Conservation (phyloP, 2,329 filamentous ascomycete genomes). For the Colletotrichum tanaceti region DNA sequence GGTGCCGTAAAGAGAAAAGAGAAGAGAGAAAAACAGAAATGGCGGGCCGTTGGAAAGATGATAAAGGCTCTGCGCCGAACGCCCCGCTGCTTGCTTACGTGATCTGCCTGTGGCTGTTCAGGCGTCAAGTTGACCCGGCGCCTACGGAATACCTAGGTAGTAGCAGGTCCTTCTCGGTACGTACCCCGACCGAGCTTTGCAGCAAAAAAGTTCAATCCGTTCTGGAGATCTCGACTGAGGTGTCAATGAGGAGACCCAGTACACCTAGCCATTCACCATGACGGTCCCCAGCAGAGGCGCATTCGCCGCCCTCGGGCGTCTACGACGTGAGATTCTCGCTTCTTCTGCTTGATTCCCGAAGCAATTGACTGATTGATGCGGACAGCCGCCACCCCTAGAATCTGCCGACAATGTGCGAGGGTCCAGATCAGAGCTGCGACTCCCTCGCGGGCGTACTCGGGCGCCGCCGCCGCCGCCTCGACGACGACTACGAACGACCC, state of each 20-base stretch:
- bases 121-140: slow-evolving; percentile 16
- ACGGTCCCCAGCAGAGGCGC: slow-evolving; percentile 68
- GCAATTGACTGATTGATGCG: slow-evolving; percentile 31
- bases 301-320: slow-evolving; percentile 59
- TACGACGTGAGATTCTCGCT: slow-evolving; percentile 60
- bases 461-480: slow-evolving; percentile 43
- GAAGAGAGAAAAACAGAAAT: slow-evolving; percentile 46
- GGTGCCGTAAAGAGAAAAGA: slow-evolving; percentile 69
- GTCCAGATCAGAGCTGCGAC: slow-evolving; percentile 45
- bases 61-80: slow-evolving; percentile 32
- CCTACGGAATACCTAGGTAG: slow-evolving; percentile 14
- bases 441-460: slow-evolving; percentile 51
- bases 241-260: slow-evolving; percentile 28
- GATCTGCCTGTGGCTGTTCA: background rate
- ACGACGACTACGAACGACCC: slow-evolving; percentile 21
- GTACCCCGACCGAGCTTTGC: slow-evolving; percentile 37
- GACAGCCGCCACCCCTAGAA: slow-evolving; percentile 47
- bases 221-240: slow-evolving; percentile 36
- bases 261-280: slow-evolving; percentile 54
- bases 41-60: slow-evolving; percentile 31
- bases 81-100: slow-evolving; percentile 32
- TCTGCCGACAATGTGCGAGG: slow-evolving; percentile 55
- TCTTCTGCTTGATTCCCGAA: background rate
- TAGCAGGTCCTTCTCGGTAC: slow-evolving; percentile 46
- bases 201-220: slow-evolving; percentile 47